phyloP scores from a whole-genome alignment of 2,329 filamentous ascomycete genomes.

The Taxawa tesnikishii region DNA sequence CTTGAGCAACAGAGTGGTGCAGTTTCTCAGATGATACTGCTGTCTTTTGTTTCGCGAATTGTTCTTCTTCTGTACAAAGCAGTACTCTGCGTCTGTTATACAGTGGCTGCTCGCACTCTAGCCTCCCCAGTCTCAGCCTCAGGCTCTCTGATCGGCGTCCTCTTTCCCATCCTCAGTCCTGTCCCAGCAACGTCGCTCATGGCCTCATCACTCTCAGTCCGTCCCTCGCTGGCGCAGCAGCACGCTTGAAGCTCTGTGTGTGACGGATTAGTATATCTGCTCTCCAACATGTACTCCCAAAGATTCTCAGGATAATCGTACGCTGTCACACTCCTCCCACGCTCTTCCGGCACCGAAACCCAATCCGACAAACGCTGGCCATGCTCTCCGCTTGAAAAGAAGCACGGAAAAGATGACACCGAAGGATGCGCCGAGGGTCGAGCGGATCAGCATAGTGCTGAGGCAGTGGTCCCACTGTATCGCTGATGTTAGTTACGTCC shows the following conservation, averaged over 20 bases:
- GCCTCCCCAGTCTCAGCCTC: too few relatives aligned
- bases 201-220: conserved; percentile 36
- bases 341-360: conserved; percentile 94
- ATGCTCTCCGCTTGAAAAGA: conserved; percentile 93
- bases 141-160: not conserved
- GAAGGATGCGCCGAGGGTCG: conserved; percentile 88
- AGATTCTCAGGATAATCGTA: conserved; percentile 17
- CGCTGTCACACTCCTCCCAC: conserved; percentile 94
- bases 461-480: conserved; percentile 93
- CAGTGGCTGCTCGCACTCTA: too few relatives aligned
- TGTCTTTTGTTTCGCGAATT: too few relatives aligned
- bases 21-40: too few relatives aligned
- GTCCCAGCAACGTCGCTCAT: conserved; percentile 9
- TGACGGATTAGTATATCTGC: conserved; percentile 1
- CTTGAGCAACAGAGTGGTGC: too few relatives aligned
- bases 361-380: conserved; percentile 89
- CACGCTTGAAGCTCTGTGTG: conserved; percentile 38
- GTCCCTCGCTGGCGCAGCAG: conserved; percentile 33
- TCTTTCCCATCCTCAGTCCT: not conserved
- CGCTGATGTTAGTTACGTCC: too few relatives aligned
- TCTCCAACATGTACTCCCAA: not conserved
- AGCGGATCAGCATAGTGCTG: conserved; percentile 94
- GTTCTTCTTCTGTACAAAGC: too few relatives aligned
- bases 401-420: conserved; percentile 98
- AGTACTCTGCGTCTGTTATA: too few relatives aligned